A percentile compares a stretch with the other conserved stretches of the same genome.
phyloP scores from a whole-genome alignment of 139 green algal genomes.

The Chlorella ohadii region DNA sequence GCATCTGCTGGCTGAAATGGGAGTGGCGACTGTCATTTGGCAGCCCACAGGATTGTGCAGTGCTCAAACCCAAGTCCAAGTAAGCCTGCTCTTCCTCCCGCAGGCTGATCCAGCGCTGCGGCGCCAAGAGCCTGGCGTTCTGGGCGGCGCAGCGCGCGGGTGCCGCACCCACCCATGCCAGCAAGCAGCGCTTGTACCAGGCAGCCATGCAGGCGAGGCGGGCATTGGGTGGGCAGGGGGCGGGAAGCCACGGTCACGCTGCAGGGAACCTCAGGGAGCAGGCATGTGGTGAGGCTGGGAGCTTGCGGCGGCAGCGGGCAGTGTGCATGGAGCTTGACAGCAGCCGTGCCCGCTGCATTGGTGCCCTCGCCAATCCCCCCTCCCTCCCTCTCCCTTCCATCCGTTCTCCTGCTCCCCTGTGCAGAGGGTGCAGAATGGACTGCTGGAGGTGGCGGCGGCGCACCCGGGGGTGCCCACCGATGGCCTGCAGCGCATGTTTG shows the following conservation, averaged over 20 bases:
- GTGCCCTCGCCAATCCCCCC: not conserved
- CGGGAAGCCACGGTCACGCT: no score
- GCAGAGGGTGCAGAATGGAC: conserved; percentile 14
- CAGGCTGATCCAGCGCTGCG: conserved; percentile 14
- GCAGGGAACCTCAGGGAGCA: no score
- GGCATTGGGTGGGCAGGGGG: not conserved
- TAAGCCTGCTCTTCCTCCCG: no score
- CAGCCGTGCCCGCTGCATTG: not conserved
- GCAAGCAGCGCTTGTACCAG: not conserved
- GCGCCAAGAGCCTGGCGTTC: not conserved
- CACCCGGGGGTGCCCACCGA: not conserved
- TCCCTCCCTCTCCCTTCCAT: not conserved
- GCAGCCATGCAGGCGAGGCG: conserved; percentile 2
- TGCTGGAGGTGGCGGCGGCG: conserved; percentile 1
- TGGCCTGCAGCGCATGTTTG: not conserved
- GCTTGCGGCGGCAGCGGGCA: not conserved
- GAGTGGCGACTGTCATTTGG: no score
- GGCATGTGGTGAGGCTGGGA: not conserved
- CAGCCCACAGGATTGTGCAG: no score
- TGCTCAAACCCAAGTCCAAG: no score
- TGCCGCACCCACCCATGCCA: not conserved
- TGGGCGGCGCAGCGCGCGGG: conserved; percentile 17
- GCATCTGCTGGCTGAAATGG: no score
- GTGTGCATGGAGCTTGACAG: not conserved
- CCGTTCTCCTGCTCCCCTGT: no score